Evolutionary conservation across 768 basidiomycete genomes (phyloP), one percentile per base, ranked within the genome.

Genomic region (Sporobolomyces roseus): DNA sequence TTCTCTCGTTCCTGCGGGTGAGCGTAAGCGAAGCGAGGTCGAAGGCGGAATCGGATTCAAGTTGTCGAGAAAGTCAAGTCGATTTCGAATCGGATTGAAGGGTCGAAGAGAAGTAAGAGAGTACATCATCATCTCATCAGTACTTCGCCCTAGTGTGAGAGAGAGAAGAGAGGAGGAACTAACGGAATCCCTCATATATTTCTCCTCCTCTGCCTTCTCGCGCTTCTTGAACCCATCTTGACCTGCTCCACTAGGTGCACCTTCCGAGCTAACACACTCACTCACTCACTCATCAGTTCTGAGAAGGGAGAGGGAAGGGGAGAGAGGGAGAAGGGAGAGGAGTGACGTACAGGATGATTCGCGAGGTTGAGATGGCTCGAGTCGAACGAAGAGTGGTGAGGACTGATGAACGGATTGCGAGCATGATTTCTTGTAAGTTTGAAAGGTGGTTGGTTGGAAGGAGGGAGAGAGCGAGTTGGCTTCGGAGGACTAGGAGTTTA

Each of bases 1-100:
- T 73, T 73, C 64, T 73, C 72, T 23, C 25, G 41, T 38, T 73
- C 72, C 71, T 72, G 66, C 9, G 38, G 9, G 38, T 41, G 17
- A 48, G 30, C 5, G 0, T 8, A 52, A 9, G 30, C 23, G 10
- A 0, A 35, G 23, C 48, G 53, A 33, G n/a, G 29, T n/a, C n/a
- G n/a, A n/a, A n/a, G n/a, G n/a, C n/a, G n/a, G n/a, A n/a, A n/a
- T n/a, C 12, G 33, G 38, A 41, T 41, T 41, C 38, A 17, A 9
- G 9, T 41, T 41, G 9, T 41, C 17, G 38, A 41, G 38, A 41
- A 9, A 41, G 17, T 9, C 9, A 41, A 9, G 38, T 9, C 9
- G 38, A 41, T 41, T 41, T 41, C 17, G 9, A 9, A 17, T 41
- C 38, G 17, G 38, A 41, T 41, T 17, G 38, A 17, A 9, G 38